Conservation (phyloP, 495 filamentous ascomycete species). For the Annulohypoxylon bovei region DNA sequence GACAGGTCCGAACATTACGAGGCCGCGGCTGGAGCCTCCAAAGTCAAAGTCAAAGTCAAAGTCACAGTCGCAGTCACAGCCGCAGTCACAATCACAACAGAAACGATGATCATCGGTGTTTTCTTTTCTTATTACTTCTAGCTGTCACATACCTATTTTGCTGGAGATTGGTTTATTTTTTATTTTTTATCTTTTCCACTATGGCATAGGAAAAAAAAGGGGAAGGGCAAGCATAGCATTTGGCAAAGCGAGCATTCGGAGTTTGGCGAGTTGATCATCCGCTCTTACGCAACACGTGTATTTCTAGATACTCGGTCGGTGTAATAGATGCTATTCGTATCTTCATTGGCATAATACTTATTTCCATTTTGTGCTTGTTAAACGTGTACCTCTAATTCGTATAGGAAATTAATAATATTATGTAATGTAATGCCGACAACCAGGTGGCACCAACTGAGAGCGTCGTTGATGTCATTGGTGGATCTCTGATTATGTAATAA, state of each 20-base stretch:
- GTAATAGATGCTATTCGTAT: constrained; percentile 18
- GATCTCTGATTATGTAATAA: not conserved
- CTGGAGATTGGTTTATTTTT: constrained; percentile 4
- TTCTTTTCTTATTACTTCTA: not conserved
- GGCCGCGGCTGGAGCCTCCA: constrained; percentile 35
- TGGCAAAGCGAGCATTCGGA: constrained; percentile 40
- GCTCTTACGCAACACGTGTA: constrained; percentile 16
- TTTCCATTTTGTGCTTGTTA: not conserved
- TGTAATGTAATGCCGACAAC: not conserved
- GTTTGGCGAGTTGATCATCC: constrained; percentile 20
- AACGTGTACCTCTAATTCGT: not conserved
- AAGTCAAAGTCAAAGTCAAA: not conserved
- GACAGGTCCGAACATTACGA: constrained; percentile 63
- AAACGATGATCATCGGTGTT: not conserved
- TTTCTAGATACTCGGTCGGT: constrained; percentile 32
- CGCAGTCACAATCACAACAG: constrained; percentile 12
- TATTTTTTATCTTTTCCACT: constrained; percentile 5
- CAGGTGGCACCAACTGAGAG: not conserved
- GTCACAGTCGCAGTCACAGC: constrained; percentile 2
- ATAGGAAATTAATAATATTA: not conserved
- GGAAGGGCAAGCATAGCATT: constrained; percentile 30
- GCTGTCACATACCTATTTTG: not conserved
- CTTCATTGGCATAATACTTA: not conserved
- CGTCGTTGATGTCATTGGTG: not conserved
- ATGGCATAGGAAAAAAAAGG: constrained; percentile 3